Base-by-base conservation (phyloP, 2,329 filamentous ascomycete species). In the Tolypocladium pustulatum region DNA sequence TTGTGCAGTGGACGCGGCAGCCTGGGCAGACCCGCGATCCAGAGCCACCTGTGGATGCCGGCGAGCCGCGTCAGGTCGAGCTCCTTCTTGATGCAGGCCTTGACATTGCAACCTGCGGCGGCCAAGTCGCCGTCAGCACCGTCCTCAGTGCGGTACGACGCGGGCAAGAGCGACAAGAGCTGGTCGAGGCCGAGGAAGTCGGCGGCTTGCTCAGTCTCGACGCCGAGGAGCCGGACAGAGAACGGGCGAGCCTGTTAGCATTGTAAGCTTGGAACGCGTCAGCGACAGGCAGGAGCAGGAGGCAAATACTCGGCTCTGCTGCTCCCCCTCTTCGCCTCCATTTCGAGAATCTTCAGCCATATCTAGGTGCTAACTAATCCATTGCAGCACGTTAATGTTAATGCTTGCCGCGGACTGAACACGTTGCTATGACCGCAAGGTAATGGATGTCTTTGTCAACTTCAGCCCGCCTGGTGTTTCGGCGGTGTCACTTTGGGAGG, bases 101-200 rank as follows among this genome's bases (percentile, higher is more conserved):
- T 54, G 52, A 60, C 54, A 38, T 60, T n/a, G 6, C 53, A 25
- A 51, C 30, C 38, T 12, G 43, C 52, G 53, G 54, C 36, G 41
- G 54, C 54, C 51, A 63, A 36, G 49, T 63, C 56, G 53, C 55
- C 58, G n/a, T n/a, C n/a, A 9, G 32, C 32, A 5, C 9, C 9
- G 32, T 38, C 36, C 49, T 61, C n/a, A n/a, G n/a, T 54, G 52
- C 60, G 61, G 37, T 61, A 64, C 38, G 59, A 57, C 25, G 82
- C 81, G 60, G 85, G 81, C 43, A 64, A 49, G 27, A 63, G 62
- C 20, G 54, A 60, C 4, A 36, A n/a, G 51, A 55, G 59, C 27
- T 57, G 22, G 20, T 57, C 0, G 10, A 17, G 13, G 12, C 5
- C n/a, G 3, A 22, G 13, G 41, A 27, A 3, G 41, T 49, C 13